These are phyloP conservation scores for Centaurea solstitialis DNA, from an alignment of 129 eudicot species.

Conservation along the genomic window DNA sequence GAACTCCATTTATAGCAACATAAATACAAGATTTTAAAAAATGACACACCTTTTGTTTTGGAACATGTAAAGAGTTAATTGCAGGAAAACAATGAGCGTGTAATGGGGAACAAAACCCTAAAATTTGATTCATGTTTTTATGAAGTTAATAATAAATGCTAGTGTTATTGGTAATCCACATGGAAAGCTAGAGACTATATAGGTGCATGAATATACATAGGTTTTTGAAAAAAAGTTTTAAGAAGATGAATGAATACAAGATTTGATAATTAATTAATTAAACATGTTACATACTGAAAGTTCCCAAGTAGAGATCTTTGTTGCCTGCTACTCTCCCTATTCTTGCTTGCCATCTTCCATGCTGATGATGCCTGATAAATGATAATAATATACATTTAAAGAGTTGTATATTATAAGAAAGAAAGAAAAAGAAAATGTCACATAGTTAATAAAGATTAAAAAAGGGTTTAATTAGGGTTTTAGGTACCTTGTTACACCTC, in stretches of 20 bases:
- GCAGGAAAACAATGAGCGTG: constrained; percentile 41
- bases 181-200: constrained; percentile 26
- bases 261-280: neutral
- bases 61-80: constrained; percentile 18
- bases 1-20: neutral
- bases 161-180: constrained; percentile 46
- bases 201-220: constrained; percentile 36
- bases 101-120: constrained; percentile 33
- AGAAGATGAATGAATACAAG: constrained; percentile 8
- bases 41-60: neutral
- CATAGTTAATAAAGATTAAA: neutral
- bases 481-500: constrained; percentile 93
- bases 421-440: neutral
- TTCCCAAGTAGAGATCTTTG: constrained; percentile 99
- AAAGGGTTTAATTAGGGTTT: constrained; percentile 20
- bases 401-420: neutral
- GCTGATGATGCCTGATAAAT: constrained; percentile 87
- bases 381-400: neutral
- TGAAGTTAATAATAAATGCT: constrained; percentile 33
- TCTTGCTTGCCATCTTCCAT: constrained; percentile 99
- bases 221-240: constrained; percentile 11
- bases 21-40: constrained; percentile 8
- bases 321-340: constrained; percentile 99
- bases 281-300: constrained; percentile 72
- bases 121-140: constrained; percentile 13